Conservation (phyloP, 169 alveolate genomes). For the Pseudocohnilembus persalinus region DNA sequence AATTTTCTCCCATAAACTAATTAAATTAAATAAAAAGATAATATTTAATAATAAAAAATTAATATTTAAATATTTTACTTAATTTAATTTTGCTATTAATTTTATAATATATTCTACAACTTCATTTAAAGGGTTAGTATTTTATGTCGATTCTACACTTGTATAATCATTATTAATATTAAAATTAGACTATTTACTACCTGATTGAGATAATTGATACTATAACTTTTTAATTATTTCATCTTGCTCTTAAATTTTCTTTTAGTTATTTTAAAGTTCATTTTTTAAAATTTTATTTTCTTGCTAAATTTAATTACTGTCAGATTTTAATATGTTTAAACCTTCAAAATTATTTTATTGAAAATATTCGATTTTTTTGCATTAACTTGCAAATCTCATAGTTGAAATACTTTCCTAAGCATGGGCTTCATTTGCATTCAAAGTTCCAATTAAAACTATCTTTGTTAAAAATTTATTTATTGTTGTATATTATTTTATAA, state of each 20-base stretch:
- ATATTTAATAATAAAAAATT: too few relatives aligned
- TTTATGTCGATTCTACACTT: not conserved
- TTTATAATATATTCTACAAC: not conserved
- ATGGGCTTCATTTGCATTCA: constrained; percentile 62
- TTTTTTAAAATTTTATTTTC: not conserved
- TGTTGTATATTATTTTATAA: not conserved
- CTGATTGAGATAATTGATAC: too few relatives aligned
- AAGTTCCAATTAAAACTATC: constrained; percentile 68
- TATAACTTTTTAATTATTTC: not conserved
- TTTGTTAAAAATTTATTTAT: not conserved
- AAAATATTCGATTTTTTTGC: constrained; percentile 9
- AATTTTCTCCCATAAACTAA: not conserved
- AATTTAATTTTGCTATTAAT: not conserved
- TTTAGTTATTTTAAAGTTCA: too few relatives aligned
- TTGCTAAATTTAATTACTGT: too few relatives aligned
- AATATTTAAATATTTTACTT: not conserved
- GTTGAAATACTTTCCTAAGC: constrained; percentile 72
- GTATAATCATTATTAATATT: not conserved
- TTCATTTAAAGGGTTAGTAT: not conserved
- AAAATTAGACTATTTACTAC: too few relatives aligned
- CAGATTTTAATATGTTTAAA: not conserved
- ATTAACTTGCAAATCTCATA: constrained; percentile 66
- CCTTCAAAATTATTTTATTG: not conserved
- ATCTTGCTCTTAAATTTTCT: not conserved
- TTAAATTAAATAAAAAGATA: too few relatives aligned